Base-by-base conservation (phyloP, 164 flowering plant species). In the Vitis labrusca region DNA sequence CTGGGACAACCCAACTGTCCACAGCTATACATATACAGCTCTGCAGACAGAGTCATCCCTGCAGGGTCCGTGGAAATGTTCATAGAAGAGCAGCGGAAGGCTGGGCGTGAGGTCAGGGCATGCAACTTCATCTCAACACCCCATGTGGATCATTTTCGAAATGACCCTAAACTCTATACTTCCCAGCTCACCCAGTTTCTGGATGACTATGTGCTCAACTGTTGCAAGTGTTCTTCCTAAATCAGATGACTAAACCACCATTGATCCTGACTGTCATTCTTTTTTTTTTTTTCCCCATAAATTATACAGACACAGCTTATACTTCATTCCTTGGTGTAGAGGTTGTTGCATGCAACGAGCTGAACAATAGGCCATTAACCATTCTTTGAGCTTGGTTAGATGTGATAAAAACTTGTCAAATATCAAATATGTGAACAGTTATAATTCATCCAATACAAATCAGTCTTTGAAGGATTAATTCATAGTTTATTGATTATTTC, bases 141-240 rank as follows among this genome's bases (percentile, higher is more conserved):
- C 11, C 99, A 96, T 78, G 99, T 96, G 0, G 99, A 96, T 74
- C 99, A 96, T 79, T 92, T 85, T 72, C 83, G 98, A 30, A 92
- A 87, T 75, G 84, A 92, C 63, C 96, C 97, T n/a, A 73, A 80
- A 63, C 78, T 89, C 2, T 93, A 92, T 72, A 83, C 89, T 19
- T 76, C 89, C 65, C 96, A 93, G 82, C 97, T 96, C 48, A 86
- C 86, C 64, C 76, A 78, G 55, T 93, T 96, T 70, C 64, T 96
- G 68, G 94, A 92, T 70, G 94, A 96, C 59, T 91, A 83, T 68
- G 91, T 89, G 70, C 85, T 89, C 27, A 76, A 77, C 50, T 53
- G 75, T 57, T 81, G 91, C 88, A 84, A 76, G 64, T 50, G 59
- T 19, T 76, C 85, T 27, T 72, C 73, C 10, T 73, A 61, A 71